Base-by-base conservation (phyloP, 495 filamentous ascomycete species). In the Trichoderma erinaceum region DNA sequence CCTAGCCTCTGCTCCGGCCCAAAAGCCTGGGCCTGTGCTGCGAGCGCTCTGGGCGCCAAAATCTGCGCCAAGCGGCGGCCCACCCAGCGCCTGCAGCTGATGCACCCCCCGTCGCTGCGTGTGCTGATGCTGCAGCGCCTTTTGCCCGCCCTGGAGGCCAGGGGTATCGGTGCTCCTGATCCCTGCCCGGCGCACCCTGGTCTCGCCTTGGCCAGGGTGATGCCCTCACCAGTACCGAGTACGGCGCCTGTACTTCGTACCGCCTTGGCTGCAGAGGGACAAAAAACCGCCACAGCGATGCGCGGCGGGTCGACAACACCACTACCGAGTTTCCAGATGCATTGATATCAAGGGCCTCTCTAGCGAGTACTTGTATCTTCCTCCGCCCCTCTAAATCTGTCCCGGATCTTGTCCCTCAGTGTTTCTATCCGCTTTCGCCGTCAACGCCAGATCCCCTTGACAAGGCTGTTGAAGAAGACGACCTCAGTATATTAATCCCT, bases 301-400 rank as follows among this genome's bases (percentile, higher is more conserved):
- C 56, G 56, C 56, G 56, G 56, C 56, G 56, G 56, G 56, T 61
- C 56, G 27, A 61, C 56, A 61, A 61, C 56, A 61, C 56, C 56
- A 61, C 56, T 61, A 32, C 56, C 56, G 56, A 61, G 56, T 61
- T 25, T 61, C 27, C 11, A 61, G 25, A 61, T 61, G 56, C 25
- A 21, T 29, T 29, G 29, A 29, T 52, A 61, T 32, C 56, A 27
- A 61, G 56, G 56, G 56, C 56, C 56, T 61, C 56, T 61, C 56
- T 61, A 32, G 25, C 56, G 56, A 61, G 56, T 61, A 61, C 56
- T 61, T 61, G 23, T 61, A 61, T 61, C 56, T 61, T 29, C 56
- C 56, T 61, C 56, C 56, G 56, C 56, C 56, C 56, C 56, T 61
- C 56, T 25, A 25, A 61, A 32, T 61, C 56, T 32, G 25, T 61